These are phyloP conservation scores for Rhizophora apiculata DNA, from an alignment of 345 rosid species.

Conservation along the genomic window DNA sequence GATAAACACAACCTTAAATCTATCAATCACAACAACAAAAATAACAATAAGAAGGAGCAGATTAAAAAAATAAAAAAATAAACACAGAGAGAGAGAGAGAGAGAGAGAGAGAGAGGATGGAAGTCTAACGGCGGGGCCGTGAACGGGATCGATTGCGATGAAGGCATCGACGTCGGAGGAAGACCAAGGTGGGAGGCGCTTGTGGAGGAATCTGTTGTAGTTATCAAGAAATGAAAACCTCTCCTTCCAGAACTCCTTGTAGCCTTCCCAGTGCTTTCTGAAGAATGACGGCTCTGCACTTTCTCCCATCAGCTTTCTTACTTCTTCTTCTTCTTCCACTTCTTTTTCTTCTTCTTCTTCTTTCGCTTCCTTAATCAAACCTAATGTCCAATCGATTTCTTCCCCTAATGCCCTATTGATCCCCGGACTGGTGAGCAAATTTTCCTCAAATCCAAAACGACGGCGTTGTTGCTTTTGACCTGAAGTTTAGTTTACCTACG, in stretches of 20 bases:
- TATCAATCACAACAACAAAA: no score
- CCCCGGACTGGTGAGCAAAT: no score
- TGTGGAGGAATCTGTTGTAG: conserved; percentile 56
- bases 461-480: no score
- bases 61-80: neutral
- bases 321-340: neutral
- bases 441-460: no score
- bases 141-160: conserved; percentile 78
- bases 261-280: conserved; percentile 48
- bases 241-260: conserved; percentile 66
- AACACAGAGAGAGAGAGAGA: neutral
- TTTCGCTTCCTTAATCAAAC: no score
- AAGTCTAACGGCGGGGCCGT: conserved; percentile 67
- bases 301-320: conserved; percentile 10
- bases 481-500: no score
- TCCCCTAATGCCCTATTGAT: no score
- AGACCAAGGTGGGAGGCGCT: conserved; percentile 78
- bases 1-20: no score
- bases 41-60: neutral
- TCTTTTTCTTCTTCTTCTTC: neutral
- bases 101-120: neutral
- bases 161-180: conserved; percentile 71
- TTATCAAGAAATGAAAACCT: conserved; percentile 51
- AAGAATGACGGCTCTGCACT: conserved; percentile 31
- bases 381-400: no score